Base-by-base conservation (phyloP, 139 green algal genomes). In the Pleodorina starrii region DNA sequence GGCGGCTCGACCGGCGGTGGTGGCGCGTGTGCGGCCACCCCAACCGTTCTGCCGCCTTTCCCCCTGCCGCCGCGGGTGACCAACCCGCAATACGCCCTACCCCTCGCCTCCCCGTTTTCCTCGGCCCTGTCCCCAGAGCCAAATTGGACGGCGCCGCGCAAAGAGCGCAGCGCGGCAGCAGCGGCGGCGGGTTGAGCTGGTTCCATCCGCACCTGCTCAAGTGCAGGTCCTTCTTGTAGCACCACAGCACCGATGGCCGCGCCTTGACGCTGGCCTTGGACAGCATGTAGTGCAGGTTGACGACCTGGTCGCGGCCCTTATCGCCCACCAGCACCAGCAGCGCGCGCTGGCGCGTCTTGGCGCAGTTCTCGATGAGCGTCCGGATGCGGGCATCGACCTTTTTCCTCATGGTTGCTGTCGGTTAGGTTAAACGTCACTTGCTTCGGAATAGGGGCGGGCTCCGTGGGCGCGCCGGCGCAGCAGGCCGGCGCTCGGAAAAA, bases 211-310 rank as follows among this genome's bases (percentile, higher is more conserved):
- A 96, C 96, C 95, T 98, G 94, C 96, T 98, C 9, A 99, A 90
- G 85, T 98, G 96, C 11, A 99, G 92, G 38, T 99, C 97, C 91
- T 98, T 99, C 92, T 99, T 99, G 95, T 99, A 99, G 96, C 98
- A 99, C 98, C 98, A 99, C 23, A 99, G 94, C 77, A 99, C 98
- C 23, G 92, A 97, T 5, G 98, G 98, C 75, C 98, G 91, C 38
- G 97, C 96, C 85, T 98, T 99, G n/a, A 99, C 98, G 16, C 94
- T 92, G 21, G 96, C 96, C 86, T 99, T 99, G 44, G 91, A 96
- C 0, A 99, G 96, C 97, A 99, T 98, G 94, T 99, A 99, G 94
- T 99, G 98, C 86, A 99, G 90, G 90, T 99, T 99, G 23, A 99
- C 98, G 4, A 99, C 96, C 94, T 97, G 95, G 83, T 99, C 98